Conservation (phyloP, 2,329 filamentous ascomycete species). For the Sarocladium brachiariae region DNA sequence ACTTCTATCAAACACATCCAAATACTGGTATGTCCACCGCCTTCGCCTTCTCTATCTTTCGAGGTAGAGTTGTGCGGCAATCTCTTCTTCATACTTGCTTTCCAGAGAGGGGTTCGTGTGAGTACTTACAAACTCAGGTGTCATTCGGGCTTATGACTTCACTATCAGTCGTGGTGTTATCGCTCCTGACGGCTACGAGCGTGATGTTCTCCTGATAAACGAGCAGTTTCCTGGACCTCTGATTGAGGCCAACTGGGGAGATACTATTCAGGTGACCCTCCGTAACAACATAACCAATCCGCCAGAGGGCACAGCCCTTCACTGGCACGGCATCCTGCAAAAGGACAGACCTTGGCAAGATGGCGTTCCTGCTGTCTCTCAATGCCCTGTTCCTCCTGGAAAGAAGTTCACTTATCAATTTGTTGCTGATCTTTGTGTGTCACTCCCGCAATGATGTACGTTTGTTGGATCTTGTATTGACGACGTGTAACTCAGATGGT, state of each 20-base stretch:
- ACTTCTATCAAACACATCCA: constrained; percentile 43
- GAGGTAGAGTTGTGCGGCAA: too few species aligned
- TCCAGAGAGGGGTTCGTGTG: too few species aligned
- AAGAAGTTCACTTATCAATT: constrained; percentile 47
- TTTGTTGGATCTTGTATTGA: too few species aligned
- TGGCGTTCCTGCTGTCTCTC: constrained; percentile 43
- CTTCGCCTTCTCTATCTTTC: background rate
- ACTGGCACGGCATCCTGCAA: constrained; percentile 50
- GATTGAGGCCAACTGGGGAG: constrained; percentile 58
- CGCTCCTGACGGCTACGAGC: constrained; percentile 49
- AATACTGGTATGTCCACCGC: constrained; percentile 32
- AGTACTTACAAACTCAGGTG: constrained; percentile 13
- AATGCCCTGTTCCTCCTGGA: constrained; percentile 62
- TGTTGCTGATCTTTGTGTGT: constrained; percentile 38
- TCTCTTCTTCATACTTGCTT: too few species aligned
- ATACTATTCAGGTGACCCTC: constrained; percentile 57
- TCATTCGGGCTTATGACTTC: constrained; percentile 49
- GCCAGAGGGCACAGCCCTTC: constrained; percentile 41
- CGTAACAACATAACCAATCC: constrained; percentile 56
- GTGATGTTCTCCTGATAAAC: constrained; percentile 53
- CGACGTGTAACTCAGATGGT: constrained; percentile 28
- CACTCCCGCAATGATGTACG: too few species aligned
- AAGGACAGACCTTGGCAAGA: constrained; percentile 44
- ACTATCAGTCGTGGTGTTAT: constrained; percentile 42
- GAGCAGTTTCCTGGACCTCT: constrained; percentile 60